Conservation (phyloP, 2,329 filamentous ascomycete species). For the Aspergillus bombycis region DNA sequence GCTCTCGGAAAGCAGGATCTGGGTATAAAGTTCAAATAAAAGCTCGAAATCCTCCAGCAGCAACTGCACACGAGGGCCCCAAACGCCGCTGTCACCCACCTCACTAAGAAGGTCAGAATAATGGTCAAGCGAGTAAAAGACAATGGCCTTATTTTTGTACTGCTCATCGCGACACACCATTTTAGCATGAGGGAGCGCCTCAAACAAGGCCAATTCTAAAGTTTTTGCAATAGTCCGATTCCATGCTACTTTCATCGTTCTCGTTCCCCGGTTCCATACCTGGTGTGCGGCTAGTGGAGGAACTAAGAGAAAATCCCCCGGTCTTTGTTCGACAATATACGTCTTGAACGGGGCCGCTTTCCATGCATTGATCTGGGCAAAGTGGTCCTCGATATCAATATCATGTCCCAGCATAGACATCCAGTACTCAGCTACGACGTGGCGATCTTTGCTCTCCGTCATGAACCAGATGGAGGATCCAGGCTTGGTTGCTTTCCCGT, state of each 20-base stretch:
- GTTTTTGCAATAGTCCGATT: conserved; percentile 94
- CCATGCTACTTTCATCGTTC: conserved; percentile 98
- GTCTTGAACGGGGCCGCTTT: conserved; percentile 91
- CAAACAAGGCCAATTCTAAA: conserved; percentile 78
- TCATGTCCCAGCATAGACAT: conserved; percentile 91
- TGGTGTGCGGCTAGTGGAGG: conserved; percentile 93
- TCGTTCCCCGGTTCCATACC: conserved; percentile 95
- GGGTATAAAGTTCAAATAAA: conserved; percentile 76
- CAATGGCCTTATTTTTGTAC: conserved; percentile 97
- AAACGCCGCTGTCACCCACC: conserved; percentile 55
- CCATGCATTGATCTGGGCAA: conserved; percentile 94
- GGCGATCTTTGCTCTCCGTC: conserved; percentile 92
- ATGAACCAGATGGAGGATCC: conserved; percentile 98
- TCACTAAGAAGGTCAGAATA: conserved; percentile 67
- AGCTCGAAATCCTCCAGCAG: conserved; percentile 81
- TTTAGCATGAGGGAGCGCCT: conserved; percentile 84
- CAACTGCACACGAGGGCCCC: conserved; percentile 63
- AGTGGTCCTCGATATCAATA: conserved; percentile 95
- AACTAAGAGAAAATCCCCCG: conserved; percentile 90
- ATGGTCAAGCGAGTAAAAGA: conserved; percentile 83
- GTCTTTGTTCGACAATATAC: conserved; percentile 87
- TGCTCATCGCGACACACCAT: conserved; percentile 96
- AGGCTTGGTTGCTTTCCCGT: conserved; percentile 71
- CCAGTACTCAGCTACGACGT: conserved; percentile 91
- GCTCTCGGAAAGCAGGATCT: conserved; percentile 82